Evolutionary conservation across 2,329 filamentous ascomycete genomes (phyloP), one percentile per base, ranked within the genome.

Genomic region (Dendrostoma leiphaemia): DNA sequence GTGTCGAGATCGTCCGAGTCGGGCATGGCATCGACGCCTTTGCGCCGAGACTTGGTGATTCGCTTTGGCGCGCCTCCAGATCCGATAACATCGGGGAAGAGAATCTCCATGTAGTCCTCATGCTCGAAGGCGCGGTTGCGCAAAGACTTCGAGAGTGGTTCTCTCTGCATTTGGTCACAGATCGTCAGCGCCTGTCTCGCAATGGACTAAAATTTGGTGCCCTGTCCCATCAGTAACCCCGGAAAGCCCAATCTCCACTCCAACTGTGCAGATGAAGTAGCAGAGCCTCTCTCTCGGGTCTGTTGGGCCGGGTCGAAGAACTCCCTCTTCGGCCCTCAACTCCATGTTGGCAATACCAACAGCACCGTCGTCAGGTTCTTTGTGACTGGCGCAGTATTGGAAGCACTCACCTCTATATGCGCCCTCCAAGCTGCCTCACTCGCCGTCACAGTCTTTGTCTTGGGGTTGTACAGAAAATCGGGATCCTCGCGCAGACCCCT

Each of bases 31-130:
- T 82, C 79, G 19, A 73, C 70, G 26, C 76, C 74, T 58, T 74
- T 76, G 10, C 80, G 70, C 54, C 79, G 71, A 9, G 79, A 76
- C 63, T 80, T 82, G 69, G 81, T 82, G 60, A 83, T 74, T 28
- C 81, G 76, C 64, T 83, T 83, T 1, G 81, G 81, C 1, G 80
- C 80, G 49, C 81, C 81, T 21, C 80, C 79, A 1, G 81, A 83
- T 10, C 81, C 81, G 40, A 84, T 72, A 8, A 84, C 81, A 53
- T 84, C 81, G 28, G 80, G 80, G 56, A 83, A 84, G 9, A 84
- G 69, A 21, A 83, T 74, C 63, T 84, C 80, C 77, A 83, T 82
- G 64, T 73, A 84, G 34, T 82, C 76, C 63, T 84, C 80, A 62
- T 84, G 79, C 21, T 84, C 81, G 61, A 84, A 84, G 1, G 81